These are phyloP conservation scores for Cordyceps farinosa DNA, from an alignment of 2,329 filamentous ascomycete species.

Conservation along the genomic window DNA sequence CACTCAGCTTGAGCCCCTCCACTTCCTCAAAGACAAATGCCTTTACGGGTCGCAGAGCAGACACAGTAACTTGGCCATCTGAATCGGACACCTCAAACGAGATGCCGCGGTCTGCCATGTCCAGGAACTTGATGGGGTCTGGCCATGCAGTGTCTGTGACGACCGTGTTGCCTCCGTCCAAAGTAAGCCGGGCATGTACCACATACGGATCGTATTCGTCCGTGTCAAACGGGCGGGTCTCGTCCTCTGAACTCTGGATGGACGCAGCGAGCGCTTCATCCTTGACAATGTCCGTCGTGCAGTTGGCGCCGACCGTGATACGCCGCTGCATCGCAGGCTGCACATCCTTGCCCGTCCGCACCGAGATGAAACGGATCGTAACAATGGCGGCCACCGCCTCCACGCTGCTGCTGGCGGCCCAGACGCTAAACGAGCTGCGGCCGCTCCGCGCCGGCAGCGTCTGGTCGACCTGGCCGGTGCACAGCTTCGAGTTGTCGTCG, in stretches of 20 bases:
- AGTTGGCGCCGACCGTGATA: slow-evolving; percentile 33
- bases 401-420: slow-evolving; percentile 35
- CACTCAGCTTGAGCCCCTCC: slow-evolving; percentile 44
- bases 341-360: slow-evolving; percentile 38
- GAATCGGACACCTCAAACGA: slow-evolving; percentile 33
- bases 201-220: slow-evolving; percentile 44
- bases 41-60: slow-evolving; percentile 49
- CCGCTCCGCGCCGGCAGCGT: slow-evolving; percentile 32
- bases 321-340: slow-evolving; percentile 23
- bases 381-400: slow-evolving; percentile 28
- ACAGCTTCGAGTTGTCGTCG: slow-evolving; percentile 21
- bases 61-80: slow-evolving; percentile 27
- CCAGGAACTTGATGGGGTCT: slow-evolving; percentile 58
- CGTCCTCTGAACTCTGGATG: slow-evolving; percentile 14
- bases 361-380: slow-evolving; percentile 38
- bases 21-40: slow-evolving; percentile 52
- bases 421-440: slow-evolving; percentile 40
- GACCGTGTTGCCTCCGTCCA: slow-evolving; percentile 35
- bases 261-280: slow-evolving; percentile 21
- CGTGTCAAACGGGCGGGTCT: slow-evolving; percentile 29
- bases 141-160: slow-evolving; percentile 56
- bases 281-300: slow-evolving; percentile 35
- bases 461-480: slow-evolving; percentile 40
- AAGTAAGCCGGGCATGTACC: slow-evolving; percentile 41
- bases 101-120: slow-evolving; percentile 41